Evolutionary conservation across 306 rosid species (phyloP).

Genomic region (Alnus rubra): DNA sequence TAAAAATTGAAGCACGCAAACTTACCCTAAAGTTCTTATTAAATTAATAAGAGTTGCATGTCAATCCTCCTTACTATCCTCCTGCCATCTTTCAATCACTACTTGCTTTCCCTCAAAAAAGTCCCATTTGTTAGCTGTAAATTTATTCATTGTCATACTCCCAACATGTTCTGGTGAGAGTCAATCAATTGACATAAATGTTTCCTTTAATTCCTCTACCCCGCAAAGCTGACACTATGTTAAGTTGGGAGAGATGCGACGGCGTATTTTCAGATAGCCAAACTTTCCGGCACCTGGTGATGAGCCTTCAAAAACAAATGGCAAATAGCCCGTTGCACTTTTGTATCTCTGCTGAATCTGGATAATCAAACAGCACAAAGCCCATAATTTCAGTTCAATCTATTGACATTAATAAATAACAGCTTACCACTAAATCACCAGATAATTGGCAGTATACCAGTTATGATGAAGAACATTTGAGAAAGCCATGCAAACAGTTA

Average conservation of each 20-base stretch:
- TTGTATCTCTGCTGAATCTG: conserved; percentile 89
- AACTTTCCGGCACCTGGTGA: conserved; percentile 94
- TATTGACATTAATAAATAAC: not conserved
- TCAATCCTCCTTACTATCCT: no score
- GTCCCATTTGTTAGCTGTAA: no score
- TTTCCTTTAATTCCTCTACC: not conserved
- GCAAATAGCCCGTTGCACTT: conserved; percentile 77
- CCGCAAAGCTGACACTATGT: not conserved
- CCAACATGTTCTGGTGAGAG: not conserved
- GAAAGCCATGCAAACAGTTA: not conserved
- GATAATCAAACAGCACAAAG: conserved; percentile 16
- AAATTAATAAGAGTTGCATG: no score
- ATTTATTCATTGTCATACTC: not conserved
- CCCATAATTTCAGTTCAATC: not conserved
- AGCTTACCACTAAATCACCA: not conserved
- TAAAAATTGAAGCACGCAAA: no score
- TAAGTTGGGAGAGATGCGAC: conserved; percentile 29
- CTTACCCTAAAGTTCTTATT: no score
- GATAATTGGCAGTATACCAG: not conserved
- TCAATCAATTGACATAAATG: not conserved
- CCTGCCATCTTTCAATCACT: no score
- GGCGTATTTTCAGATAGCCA: conserved; percentile 66
- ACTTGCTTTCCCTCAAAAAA: no score
- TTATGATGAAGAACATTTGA: not conserved
- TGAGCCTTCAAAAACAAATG: conserved; percentile 83